Evolutionary conservation across 805 yeast species (phyloP), one percentile per base, ranked within the genome.

Genomic region (Spathaspora gorwiae): DNA sequence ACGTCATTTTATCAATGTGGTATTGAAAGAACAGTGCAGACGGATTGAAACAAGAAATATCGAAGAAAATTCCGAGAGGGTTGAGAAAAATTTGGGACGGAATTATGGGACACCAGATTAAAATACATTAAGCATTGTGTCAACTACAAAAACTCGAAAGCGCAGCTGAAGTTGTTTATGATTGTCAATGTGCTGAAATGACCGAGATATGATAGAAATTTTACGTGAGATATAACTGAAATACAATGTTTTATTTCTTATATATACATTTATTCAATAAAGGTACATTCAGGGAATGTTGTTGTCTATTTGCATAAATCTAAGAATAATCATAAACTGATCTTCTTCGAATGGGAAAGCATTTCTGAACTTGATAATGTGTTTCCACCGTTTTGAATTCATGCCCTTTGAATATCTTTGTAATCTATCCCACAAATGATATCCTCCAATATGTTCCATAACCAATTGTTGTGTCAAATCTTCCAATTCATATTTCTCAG

Each of bases 321-420:
- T 57, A 42, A 68, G 52, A 7, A 67, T 60, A 47, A 68, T 57
- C 47, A 68, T 58, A 44, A 70, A 70, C 52, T 69, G 72, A 42
- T 70, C 68, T 42, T 62, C 70, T 52, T 69, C 73, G 39, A 54
- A 66, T 6, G 68, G 59, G 44, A 68, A 70, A 11, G 57, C 47
- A 39, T 59, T 63, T 47, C 73, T 58, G 48, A 64, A 66, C 46
- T 67, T 68, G 37, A 62, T 61, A 13, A 70, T 56, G 44, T 68
- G 73, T 47, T 70, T 70, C 75, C 75, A 70, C 43, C 75, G 57
- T 46, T 68, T 68, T 40, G 66, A 55, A 46, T 66, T 68, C 52
- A 69, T 67, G 6, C 59, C 46, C n/a, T 57, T 52, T 29, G 55
- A 48, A 39, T 61, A 62, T 42, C 66, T 60, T 37, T 58, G 56